Evolutionary conservation across 148 eudicot species (phyloP).

Genomic region (Arctostaphylos glauca): DNA sequence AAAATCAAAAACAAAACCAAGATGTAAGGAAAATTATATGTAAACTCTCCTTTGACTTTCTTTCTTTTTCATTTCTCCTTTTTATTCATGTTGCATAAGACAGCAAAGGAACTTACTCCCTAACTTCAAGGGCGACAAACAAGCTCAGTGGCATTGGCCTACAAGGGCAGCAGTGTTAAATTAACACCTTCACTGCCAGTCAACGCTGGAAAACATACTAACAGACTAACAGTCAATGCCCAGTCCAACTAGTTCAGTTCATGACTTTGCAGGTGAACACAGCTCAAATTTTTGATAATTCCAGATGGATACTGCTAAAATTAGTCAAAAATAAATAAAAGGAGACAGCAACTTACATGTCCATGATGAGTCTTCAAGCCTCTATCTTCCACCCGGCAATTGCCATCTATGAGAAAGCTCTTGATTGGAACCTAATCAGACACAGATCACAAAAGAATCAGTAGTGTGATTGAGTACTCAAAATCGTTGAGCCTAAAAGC

Average conservation of each 20-base stretch:
- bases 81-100: conserved; percentile 2
- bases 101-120: background rate
- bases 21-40: background rate
- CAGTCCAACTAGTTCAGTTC: background rate
- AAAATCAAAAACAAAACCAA: background rate
- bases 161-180: background rate
- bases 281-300: background rate
- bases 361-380: conserved; percentile 99
- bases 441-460: conserved; percentile 14
- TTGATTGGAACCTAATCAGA: conserved; percentile 73
- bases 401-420: conserved; percentile 91
- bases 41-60: background rate
- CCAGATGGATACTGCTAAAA: background rate
- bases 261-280: background rate
- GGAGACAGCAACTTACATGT: conserved; percentile 64
- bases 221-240: background rate
- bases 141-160: background rate
- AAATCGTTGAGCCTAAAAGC: background rate
- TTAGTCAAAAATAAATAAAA: background rate
- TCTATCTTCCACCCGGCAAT: conserved; percentile 97
- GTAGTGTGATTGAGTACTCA: background rate
- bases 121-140: conserved; percentile 1
- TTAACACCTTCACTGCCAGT: background rate
- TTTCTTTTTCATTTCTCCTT: background rate
- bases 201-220: conserved; percentile 6